Percentiles rank a stretch among this genome's conserved stretches.
These are phyloP conservation scores for Mollisia scopiformis DNA, from an alignment of 2,329 filamentous ascomycete species.

Conservation along the genomic window DNA sequence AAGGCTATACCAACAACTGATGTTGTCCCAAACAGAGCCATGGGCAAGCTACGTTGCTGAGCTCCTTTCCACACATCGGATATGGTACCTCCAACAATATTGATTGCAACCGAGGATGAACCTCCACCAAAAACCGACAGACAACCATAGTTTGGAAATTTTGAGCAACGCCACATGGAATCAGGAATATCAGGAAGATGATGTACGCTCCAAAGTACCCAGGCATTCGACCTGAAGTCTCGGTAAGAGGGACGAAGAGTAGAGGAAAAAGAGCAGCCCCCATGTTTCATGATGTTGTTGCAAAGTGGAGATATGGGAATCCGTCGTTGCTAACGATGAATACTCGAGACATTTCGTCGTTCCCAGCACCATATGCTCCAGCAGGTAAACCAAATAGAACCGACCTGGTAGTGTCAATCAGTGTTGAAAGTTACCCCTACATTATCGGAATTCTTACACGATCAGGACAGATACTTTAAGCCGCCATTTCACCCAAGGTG, in stretches of 20 bases:
- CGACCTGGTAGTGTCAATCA: slow-evolving; percentile 38
- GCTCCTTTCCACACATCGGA: slow-evolving; percentile 27
- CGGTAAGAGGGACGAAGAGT: slow-evolving; percentile 45
- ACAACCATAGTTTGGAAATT: slow-evolving; percentile 34
- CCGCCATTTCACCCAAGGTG: slow-evolving; percentile 40
- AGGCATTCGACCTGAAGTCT: slow-evolving; percentile 37
- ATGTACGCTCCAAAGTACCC: slow-evolving; percentile 32
- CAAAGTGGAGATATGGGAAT: slow-evolving; percentile 46
- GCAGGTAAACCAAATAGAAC: slow-evolving; percentile 41
- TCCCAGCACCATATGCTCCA: slow-evolving; percentile 35
- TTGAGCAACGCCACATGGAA: slow-evolving; percentile 37
- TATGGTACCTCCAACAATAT: slow-evolving; percentile 23
- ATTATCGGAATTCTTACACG: neutral
- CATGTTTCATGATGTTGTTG: slow-evolving; percentile 44
- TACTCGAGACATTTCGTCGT: slow-evolving; percentile 33
- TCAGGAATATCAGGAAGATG: slow-evolving; percentile 31
- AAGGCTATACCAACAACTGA: slow-evolving; percentile 69
- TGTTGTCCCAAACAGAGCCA: slow-evolving; percentile 65
- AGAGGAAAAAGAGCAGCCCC: slow-evolving; percentile 45
- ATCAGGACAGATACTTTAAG: slow-evolving; percentile 3
- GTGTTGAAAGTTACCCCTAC: slow-evolving; percentile 26
- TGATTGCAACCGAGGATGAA: slow-evolving; percentile 28
- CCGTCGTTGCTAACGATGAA: slow-evolving; percentile 41
- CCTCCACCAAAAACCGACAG: slow-evolving; percentile 34
- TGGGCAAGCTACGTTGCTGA: slow-evolving; percentile 30